Conservation (phyloP, 345 rosid genomes). For the Leavenworthia alabamica region DNA sequence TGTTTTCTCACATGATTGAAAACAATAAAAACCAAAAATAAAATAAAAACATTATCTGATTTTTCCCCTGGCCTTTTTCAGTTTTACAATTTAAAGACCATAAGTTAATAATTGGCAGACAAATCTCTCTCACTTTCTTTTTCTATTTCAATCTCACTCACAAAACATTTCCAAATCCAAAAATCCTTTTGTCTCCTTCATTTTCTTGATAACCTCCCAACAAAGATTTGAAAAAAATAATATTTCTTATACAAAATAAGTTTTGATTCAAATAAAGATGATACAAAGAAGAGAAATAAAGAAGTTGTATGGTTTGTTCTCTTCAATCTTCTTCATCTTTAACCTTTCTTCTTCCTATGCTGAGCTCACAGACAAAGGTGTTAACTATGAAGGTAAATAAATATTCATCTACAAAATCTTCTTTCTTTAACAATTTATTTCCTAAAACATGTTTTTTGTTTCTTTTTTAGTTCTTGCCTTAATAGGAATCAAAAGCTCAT, state of each 20-base stretch:
- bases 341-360: slow-evolving; percentile 39
- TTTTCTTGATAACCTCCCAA: slow-evolving; percentile 2
- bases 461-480: slow-evolving; percentile 60
- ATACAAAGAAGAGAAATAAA: slow-evolving; percentile 29
- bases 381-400: slow-evolving; percentile 93
- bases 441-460: not conserved
- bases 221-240: slow-evolving; percentile 6
- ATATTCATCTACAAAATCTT: not conserved
- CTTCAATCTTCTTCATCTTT: slow-evolving; percentile 19
- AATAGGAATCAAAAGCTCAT: slow-evolving; percentile 42
- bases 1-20: slow-evolving; percentile 6
- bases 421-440: not conserved
- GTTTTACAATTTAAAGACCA: slow-evolving; percentile 20
- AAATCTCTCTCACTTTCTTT: slow-evolving; percentile 18
- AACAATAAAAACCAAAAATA: slow-evolving; percentile 2
- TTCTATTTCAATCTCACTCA: slow-evolving; percentile 17
- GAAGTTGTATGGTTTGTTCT: slow-evolving; percentile 17
- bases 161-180: slow-evolving; percentile 14
- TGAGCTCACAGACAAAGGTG: slow-evolving; percentile 69
- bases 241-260: slow-evolving; percentile 7
- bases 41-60: slow-evolving; percentile 1
- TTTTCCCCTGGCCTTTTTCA: slow-evolving; percentile 18
- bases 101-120: slow-evolving; percentile 26
- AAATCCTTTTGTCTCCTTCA: slow-evolving; percentile 14
- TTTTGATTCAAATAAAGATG: slow-evolving; percentile 18